phyloP scores from a whole-genome alignment of 768 basidiomycete species.

The Pleurotus citrinopileatus region DNA sequence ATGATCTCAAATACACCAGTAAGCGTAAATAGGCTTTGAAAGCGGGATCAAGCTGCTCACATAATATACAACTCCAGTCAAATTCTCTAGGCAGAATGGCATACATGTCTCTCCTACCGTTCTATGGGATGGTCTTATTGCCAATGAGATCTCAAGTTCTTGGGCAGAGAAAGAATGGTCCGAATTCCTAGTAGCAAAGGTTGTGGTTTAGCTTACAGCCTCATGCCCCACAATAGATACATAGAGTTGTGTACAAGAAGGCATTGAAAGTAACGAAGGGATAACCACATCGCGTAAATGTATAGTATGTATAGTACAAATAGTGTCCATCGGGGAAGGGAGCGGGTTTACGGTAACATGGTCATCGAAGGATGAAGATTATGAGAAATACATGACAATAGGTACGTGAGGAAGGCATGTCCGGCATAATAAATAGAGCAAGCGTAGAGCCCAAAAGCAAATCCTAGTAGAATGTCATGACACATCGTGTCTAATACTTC shows the following conservation, averaged over 20 bases:
- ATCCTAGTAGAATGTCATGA: background rate
- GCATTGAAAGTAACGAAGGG: too few species aligned
- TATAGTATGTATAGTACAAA: background rate
- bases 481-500: background rate
- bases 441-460: background rate
- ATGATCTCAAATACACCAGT: slow-evolving; percentile 91
- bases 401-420: background rate
- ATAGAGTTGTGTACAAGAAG: too few species aligned
- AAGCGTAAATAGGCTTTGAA: slow-evolving; percentile 21
- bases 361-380: background rate
- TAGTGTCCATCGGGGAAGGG: background rate
- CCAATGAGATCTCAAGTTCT: slow-evolving; percentile 70
- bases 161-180: slow-evolving; percentile 85
- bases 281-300: too few species aligned
- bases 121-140: slow-evolving; percentile 74
- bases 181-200: slow-evolving; percentile 64
- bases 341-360: background rate
- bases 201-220: slow-evolving; percentile 40
- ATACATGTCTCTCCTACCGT: slow-evolving; percentile 89
- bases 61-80: slow-evolving; percentile 53
- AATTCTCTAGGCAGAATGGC: slow-evolving; percentile 86
- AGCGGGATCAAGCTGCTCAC: background rate
- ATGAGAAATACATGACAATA: background rate
- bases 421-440: background rate
- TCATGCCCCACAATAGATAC: too few species aligned